These are phyloP conservation scores for Didymella lethalis DNA, from an alignment of 2,329 filamentous ascomycete genomes.

Conservation along the genomic window DNA sequence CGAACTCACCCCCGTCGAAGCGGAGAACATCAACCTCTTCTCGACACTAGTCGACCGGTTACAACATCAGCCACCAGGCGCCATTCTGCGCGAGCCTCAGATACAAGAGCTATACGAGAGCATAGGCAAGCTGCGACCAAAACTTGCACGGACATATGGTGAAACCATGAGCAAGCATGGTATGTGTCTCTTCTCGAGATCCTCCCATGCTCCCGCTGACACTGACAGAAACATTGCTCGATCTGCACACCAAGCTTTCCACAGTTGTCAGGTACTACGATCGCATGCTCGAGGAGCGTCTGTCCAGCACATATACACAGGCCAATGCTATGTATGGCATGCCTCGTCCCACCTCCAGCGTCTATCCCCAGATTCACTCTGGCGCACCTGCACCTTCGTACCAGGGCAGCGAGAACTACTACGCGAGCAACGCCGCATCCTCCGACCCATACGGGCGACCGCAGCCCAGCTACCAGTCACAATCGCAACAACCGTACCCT, in stretches of 20 bases:
- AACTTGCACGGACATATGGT: constrained; percentile 92
- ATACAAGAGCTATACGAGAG: constrained; percentile 98
- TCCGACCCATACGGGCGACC: constrained; percentile 59
- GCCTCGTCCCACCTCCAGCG: constrained; percentile 61
- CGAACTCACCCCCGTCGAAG: constrained; percentile 90
- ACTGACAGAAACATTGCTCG: constrained; percentile 80
- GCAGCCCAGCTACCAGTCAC: constrained; percentile 60
- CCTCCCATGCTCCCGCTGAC: constrained; percentile 44
- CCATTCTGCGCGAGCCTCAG: constrained; percentile 94
- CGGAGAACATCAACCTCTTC: constrained; percentile 97
- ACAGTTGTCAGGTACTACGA: constrained; percentile 98
- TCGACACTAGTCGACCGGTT: constrained; percentile 91
- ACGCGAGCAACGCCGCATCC: constrained; percentile 69
- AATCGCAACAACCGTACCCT: constrained; percentile 52
- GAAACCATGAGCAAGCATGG: constrained; percentile 99
- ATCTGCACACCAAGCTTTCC: constrained; percentile 92
- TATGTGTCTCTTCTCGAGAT: constrained; percentile 53
- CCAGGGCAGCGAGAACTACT: constrained; percentile 79
- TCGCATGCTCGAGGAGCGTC: constrained; percentile 93
- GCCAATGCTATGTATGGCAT: constrained; percentile 60
- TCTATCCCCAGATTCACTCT: constrained; percentile 73
- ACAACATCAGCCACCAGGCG: constrained; percentile 93
- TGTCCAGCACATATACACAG: constrained; percentile 91
- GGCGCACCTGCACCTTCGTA: constrained; percentile 38
- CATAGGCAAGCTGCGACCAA: constrained; percentile 90